A percentile compares a stretch with the other conserved stretches of the same genome.
These are phyloP conservation scores for Termitomyces sp. DNA, from an alignment of 768 basidiomycete species.

Conservation along the genomic window DNA sequence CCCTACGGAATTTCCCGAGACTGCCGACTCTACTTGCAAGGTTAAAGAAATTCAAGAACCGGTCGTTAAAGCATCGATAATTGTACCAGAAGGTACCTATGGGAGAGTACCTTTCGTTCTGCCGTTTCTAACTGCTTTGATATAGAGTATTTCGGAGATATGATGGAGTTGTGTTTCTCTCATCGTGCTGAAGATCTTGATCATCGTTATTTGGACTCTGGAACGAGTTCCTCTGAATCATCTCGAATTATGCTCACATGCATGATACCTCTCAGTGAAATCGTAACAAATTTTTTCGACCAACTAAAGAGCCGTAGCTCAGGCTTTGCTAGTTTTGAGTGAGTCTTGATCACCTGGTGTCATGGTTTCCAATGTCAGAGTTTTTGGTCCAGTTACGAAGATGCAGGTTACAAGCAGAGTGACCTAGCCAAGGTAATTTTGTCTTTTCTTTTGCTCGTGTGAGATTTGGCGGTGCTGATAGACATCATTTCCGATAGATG, in stretches of 20 bases:
- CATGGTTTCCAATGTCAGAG: background rate
- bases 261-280: conserved; percentile 83
- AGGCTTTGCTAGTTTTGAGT: conserved; percentile 93
- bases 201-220: conserved; percentile 76
- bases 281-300: conserved; percentile 95
- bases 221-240: conserved; percentile 33
- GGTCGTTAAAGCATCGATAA: conserved; percentile 88
- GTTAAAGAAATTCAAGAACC: conserved; percentile 88
- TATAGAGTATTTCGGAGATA: conserved; percentile 87
- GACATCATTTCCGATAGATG: conserved; percentile 51
- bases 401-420: conserved; percentile 82
- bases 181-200: conserved; percentile 84
- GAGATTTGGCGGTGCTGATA: background rate
- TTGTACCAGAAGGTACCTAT: conserved; percentile 80
- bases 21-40: conserved; percentile 52
- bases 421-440: conserved; percentile 72
- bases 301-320: conserved; percentile 90
- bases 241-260: conserved; percentile 80
- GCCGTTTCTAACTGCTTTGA: background rate
- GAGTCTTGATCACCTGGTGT: conserved; percentile 18
- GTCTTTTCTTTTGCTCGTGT: background rate
- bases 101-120: conserved; percentile 6
- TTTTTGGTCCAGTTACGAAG: conserved; percentile 73
- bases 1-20: conserved; percentile 93
- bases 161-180: conserved; percentile 91